Percentiles rank a stretch among this genome's conserved stretches.
Conservation (phyloP, 2,329 filamentous ascomycete genomes). For the Apiospora arundinis region DNA sequence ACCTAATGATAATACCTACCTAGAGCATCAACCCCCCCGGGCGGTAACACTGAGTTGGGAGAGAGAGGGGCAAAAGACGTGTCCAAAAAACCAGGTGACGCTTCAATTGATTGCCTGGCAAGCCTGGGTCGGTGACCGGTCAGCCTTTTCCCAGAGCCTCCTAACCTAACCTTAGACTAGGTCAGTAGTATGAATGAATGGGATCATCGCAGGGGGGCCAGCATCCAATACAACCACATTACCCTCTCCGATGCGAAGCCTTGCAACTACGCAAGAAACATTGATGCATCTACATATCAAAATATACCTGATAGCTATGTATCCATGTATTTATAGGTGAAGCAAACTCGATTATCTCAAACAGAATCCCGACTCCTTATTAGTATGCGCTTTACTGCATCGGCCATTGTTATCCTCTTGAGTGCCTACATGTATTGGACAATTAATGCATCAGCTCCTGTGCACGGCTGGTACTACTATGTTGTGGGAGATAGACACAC, state of each 20-base stretch:
- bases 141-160: conserved; percentile 18
- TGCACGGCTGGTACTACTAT: too few species aligned
- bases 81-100: conserved; percentile 9
- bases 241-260: not conserved
- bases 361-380: not conserved
- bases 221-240: not conserved
- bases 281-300: too few species aligned
- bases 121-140: not conserved
- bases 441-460: too few species aligned
- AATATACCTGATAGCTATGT: not conserved
- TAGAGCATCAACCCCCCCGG: conserved; percentile 1
- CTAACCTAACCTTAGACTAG: not conserved
- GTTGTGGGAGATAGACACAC: too few species aligned
- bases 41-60: not conserved
- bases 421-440: too few species aligned
- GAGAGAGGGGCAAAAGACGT: not conserved
- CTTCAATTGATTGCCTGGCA: not conserved
- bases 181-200: conserved; percentile 9
- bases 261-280: not conserved
- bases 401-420: not conserved
- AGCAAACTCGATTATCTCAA: not conserved
- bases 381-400: not conserved
- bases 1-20: not conserved
- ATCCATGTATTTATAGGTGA: not conserved
- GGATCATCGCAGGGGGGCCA: conserved; percentile 16